Conservation (phyloP, 2,329 filamentous ascomycete genomes). For the Grosmannia penicillata region DNA sequence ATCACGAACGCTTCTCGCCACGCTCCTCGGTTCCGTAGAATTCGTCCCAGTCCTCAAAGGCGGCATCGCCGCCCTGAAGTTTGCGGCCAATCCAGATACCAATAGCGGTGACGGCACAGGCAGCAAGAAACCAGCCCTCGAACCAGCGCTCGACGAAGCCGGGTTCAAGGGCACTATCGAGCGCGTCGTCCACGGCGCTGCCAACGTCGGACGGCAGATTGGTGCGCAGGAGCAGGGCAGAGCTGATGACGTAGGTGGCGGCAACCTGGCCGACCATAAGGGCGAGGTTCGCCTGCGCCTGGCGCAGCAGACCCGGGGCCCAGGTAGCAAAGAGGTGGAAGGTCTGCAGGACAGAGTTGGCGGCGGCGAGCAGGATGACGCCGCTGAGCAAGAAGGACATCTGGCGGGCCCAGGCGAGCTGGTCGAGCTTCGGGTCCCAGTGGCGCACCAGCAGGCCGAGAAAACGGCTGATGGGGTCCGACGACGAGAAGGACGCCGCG, state of each 20-base stretch:
- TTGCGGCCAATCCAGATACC: conserved; percentile 61
- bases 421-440: conserved; percentile 72
- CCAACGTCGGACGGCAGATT: conserved; percentile 68
- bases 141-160: conserved; percentile 72
- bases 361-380: conserved; percentile 67
- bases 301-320: conserved; percentile 54
- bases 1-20: conserved; percentile 52
- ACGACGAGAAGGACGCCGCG: conserved; percentile 43
- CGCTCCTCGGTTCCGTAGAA: conserved; percentile 52
- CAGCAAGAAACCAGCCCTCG: conserved; percentile 68
- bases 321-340: conserved; percentile 68
- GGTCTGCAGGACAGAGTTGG: conserved; percentile 73
- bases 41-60: conserved; percentile 35
- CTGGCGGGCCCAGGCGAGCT: conserved; percentile 68
- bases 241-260: conserved; percentile 74
- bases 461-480: conserved; percentile 73
- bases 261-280: conserved; percentile 67
- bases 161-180: conserved; percentile 61
- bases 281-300: conserved; percentile 64
- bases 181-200: conserved; percentile 59
- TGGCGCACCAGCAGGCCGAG: conserved; percentile 68
- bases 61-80: conserved; percentile 25
- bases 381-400: conserved; percentile 75
- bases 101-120: conserved; percentile 48
- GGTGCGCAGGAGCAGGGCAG: conserved; percentile 60